Evolutionary conservation across 2,329 filamentous ascomycete genomes (phyloP).

Genomic region (Fusarium sp.): DNA sequence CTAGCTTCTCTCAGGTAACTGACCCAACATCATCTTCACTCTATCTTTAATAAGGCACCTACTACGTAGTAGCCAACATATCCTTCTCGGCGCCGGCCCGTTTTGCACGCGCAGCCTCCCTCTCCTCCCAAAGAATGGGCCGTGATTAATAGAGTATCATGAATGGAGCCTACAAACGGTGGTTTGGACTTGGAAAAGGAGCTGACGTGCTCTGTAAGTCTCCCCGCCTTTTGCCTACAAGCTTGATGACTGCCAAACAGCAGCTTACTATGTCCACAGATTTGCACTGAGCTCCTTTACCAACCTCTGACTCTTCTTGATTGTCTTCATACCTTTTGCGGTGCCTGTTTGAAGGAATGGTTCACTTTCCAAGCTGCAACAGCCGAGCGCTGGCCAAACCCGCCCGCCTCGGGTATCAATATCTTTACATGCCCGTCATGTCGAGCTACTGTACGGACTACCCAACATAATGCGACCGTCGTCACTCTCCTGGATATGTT

Average conservation of each 20-base stretch:
- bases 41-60: constrained; percentile 19
- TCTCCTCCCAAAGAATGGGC: constrained; percentile 35
- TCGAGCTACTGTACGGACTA: constrained; percentile 86
- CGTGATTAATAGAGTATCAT: constrained; percentile 45
- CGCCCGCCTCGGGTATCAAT: constrained; percentile 62
- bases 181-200: constrained; percentile 88
- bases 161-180: constrained; percentile 66
- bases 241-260: constrained; percentile 14
- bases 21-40: constrained; percentile 33
- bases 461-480: constrained; percentile 90
- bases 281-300: constrained; percentile 95
- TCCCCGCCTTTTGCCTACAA: constrained; percentile 32
- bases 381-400: constrained; percentile 64
- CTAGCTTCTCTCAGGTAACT: constrained; percentile 29
- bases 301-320: constrained; percentile 92
- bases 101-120: constrained; percentile 14
- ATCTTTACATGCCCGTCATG: constrained; percentile 93
- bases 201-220: constrained; percentile 86
- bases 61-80: constrained; percentile 22
- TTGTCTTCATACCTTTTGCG: constrained; percentile 96
- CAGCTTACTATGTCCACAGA: constrained; percentile 66
- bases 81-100: constrained; percentile 18
- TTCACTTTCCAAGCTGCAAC: constrained; percentile 82
- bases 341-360: constrained; percentile 95
- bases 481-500: constrained; percentile 92